Percentiles rank a stretch among this genome's conserved stretches.
These are phyloP conservation scores for Trichophyton simii DNA, from an alignment of 2,329 filamentous ascomycete genomes.

Conservation along the genomic window DNA sequence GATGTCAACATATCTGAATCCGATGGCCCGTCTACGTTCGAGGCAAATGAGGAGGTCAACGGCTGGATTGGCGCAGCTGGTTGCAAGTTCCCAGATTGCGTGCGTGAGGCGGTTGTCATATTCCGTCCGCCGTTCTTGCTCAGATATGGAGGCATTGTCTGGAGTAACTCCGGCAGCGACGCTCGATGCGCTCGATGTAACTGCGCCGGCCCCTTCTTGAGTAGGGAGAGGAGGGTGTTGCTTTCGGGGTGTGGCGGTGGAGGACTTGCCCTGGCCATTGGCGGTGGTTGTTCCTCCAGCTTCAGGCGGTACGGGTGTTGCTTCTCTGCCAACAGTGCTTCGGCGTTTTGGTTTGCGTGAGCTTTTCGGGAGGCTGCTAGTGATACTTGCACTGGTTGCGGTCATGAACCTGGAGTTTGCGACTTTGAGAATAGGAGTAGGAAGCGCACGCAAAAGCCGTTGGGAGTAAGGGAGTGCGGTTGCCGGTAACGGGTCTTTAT, in stretches of 20 bases:
- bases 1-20: conserved; percentile 94
- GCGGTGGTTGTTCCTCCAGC: conserved; percentile 8
- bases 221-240: conserved; percentile 14
- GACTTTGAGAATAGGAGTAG: conserved; percentile 80
- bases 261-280: conserved; percentile 15
- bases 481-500: conserved; percentile 60
- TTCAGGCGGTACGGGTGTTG: conserved; percentile 16
- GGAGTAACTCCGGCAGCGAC: conserved; percentile 8
- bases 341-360: conserved; percentile 36
- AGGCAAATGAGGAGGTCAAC: conserved; percentile 87
- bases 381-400: conserved; percentile 75
- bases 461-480: conserved; percentile 81
- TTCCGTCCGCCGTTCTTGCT: conserved; percentile 30
- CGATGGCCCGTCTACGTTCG: conserved; percentile 79
- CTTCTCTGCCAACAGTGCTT: conserved; percentile 18
- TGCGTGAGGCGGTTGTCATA: conserved; percentile 84
- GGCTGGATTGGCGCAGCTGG: conserved; percentile 80
- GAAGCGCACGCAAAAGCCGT: conserved; percentile 75
- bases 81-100: conserved; percentile 87
- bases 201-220: conserved; percentile 5
- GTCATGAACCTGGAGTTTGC: conserved; percentile 95
- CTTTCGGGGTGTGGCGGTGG: conserved; percentile 14
- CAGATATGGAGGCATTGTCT: conserved; percentile 34
- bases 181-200: conserved; percentile 8
- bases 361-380: conserved; percentile 59